A percentile compares a stretch with the other conserved stretches of the same genome.
These are phyloP conservation scores for Eucalyptus erythrocorys DNA, from an alignment of 345 rosid species.

Conservation along the genomic window DNA sequence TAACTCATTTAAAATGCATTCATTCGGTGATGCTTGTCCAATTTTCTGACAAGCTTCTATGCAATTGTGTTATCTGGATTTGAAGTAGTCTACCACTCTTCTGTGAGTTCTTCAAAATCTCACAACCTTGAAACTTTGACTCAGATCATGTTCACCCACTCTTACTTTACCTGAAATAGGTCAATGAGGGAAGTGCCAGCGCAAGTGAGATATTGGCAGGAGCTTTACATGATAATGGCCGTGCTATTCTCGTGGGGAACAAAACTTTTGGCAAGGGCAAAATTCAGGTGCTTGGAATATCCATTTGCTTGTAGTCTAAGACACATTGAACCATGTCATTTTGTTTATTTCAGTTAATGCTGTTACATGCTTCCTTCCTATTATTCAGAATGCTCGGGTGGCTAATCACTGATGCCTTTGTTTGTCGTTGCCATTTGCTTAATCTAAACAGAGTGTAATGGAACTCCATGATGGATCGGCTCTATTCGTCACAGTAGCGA, in stretches of 20 bases:
- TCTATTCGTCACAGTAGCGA: slow-evolving; percentile 80
- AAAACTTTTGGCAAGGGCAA: slow-evolving; percentile 88
- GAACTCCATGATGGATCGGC: slow-evolving; percentile 91
- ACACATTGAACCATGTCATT: background rate
- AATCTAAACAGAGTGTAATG: slow-evolving; percentile 49
- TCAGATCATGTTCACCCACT: background rate
- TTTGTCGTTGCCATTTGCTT: background rate
- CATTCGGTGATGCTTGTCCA: background rate
- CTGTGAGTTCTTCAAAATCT: background rate
- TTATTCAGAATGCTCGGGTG: background rate
- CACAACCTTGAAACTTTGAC: background rate
- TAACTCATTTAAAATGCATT: background rate
- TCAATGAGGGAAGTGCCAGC: slow-evolving; percentile 90
- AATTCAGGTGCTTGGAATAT: slow-evolving; percentile 45
- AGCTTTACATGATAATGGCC: slow-evolving; percentile 84
- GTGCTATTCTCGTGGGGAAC: slow-evolving; percentile 84
- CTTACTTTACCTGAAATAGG: slow-evolving; percentile 24
- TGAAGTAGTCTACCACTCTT: background rate
- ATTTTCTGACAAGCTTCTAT: background rate
- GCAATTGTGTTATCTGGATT: background rate
- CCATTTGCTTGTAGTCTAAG: background rate
- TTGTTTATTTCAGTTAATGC: background rate
- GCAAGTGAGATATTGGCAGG: slow-evolving; percentile 95
- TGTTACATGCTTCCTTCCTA: background rate
- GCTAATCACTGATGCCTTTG: background rate